Base-by-base conservation (phyloP, 2,329 filamentous ascomycete genomes). In the Colletotrichum sp. region DNA sequence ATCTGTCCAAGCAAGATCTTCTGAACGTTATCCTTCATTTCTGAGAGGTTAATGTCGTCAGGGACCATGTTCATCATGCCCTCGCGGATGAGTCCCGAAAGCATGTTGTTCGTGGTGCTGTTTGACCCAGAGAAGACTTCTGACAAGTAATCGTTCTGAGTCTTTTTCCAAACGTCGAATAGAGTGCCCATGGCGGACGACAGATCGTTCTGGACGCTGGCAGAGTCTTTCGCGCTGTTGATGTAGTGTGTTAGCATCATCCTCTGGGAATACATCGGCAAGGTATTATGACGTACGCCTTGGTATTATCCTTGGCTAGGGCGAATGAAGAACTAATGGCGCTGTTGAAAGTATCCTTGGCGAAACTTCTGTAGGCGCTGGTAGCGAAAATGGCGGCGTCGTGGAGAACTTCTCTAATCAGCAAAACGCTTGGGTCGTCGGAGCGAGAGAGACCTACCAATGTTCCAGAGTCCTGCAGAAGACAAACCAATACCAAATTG, bases 11-110 rank as follows among this genome's bases (percentile, higher is more conserved):
- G 12, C 16, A 74, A 32, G 32, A 74, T 49, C 12, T 8, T 74
- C 44, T 74, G 30, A 3, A 74, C 44, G 4, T 18, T 8, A 0
- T 34, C 4, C 3, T 59, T 49, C 72, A 74, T 74, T 5, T 16
- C 72, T 3, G 72, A 74, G 6, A 74, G 59, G 2, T 71, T 52
- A 3, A 74, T 30, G 16, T 71, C 72, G 59, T 55, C n/a, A 1
- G 72, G 72, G 15, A 74, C 30, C 49, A 60, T 74, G 34, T 74
- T 71, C 67, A 71, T 65, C 67, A 65, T 71, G 34, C 72, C 67
- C 1, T 71, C 59, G 13, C 57, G 36, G 0, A 74, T 65, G 6
- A 71, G 9, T 1, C 57, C 63, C 15, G 21, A 9, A 2, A 74
- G 72, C 72, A 74, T 71, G n/a, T 2, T 30, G 9, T 71, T 28